Evolutionary conservation across 2,329 filamentous ascomycete species (phyloP), one percentile per base, ranked within the genome.

Genomic region (Harringtonia aguacate): DNA sequence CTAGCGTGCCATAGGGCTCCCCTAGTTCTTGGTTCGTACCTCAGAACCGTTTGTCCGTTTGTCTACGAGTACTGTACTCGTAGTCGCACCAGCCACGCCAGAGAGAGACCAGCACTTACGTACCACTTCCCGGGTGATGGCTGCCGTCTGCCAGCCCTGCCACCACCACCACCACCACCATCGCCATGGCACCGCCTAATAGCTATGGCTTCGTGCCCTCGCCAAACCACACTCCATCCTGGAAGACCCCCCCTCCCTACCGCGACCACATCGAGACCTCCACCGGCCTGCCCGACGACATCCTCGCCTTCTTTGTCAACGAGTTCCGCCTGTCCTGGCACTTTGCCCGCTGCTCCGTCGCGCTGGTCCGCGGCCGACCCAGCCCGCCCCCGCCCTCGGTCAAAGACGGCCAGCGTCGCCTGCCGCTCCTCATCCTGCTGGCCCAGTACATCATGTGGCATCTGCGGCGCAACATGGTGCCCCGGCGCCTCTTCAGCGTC

Each of bases 401-500:
- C 22, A 10, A 13, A 9, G 63, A 66, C n/a, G 64, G 59, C 10
- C 67, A 67, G 40, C 57, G 61, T 35, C 61, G 57, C 60, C 33
- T 53, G 52, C 31, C 28, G 1, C 10, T 35, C 3, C 27, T 37
- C 15, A 44, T 63, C 20, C 14, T 44, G 8, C 21, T 45, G n/a
- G 44, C 35, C 24, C 38, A 43, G 21, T 35, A 41, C 9, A 14
- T 34, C 17, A 39, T 49, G 35, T 47, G 50, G 29, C 62, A 62
- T 47, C 39, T 67, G 46, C 59, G 59, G 52, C 59, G 59, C 54
- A 77, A 77, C 53, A 51, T 79, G 56, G 64, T 65, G 29, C 57
- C 66, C 20, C 63, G 66, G 36, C 68, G 74, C n/a, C 52, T 80
- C 24, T 53, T 81, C 39, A 79, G 70, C 64, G 69, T 87, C 45